Base-by-base conservation (phyloP, 306 rosid species). In the Cicer pinnatifidum region DNA sequence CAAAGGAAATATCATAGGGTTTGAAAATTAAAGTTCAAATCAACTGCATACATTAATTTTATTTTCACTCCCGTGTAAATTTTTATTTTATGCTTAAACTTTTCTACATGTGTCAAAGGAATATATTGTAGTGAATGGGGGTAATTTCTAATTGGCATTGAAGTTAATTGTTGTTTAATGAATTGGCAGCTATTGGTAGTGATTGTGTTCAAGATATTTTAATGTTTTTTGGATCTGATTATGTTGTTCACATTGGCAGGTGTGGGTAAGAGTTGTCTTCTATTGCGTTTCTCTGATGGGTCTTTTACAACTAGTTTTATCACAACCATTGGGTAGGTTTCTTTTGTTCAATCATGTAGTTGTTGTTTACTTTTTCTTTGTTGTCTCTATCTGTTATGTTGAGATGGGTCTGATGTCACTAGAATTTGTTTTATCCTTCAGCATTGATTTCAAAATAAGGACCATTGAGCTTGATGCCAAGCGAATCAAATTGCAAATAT, bases 211-310 rank as follows among this genome's bases (percentile, higher is more conserved):
- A 45, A 20, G 58, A 68, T 6, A 6, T 47, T 10, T 8, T 10
- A 7, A 17, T 60, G 6, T 44, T 60, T 44, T 60, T 68, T 23
- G 28, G 41, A 57, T 81, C 33, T 78, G 67, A 75, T 52, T 75
- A 45, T 16, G 59, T 40, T 63, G 69, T 68, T 72, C 76, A 80
- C 84, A 85, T 79, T 61, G 69, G 46, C 87, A 91, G 98, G 98
- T 86, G 98, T 93, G 66, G 97, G 98, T 75, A 93, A 93, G 75
- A 93, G 98, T 93, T 93, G 98, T 74, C 93, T 93, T 82, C 92
- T 93, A 63, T 67, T 93, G 89, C 98, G 97, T 82, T 93, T 93
- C 87, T 93, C 98, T 5, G 96, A 93, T 84, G 98, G 98, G 47
- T 93, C 98, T 40, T 93, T 93, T 75, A 91, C 98, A n/a, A 93